Base-by-base conservation (phyloP, 768 basidiomycete genomes). In the Phylloporus sp. region DNA sequence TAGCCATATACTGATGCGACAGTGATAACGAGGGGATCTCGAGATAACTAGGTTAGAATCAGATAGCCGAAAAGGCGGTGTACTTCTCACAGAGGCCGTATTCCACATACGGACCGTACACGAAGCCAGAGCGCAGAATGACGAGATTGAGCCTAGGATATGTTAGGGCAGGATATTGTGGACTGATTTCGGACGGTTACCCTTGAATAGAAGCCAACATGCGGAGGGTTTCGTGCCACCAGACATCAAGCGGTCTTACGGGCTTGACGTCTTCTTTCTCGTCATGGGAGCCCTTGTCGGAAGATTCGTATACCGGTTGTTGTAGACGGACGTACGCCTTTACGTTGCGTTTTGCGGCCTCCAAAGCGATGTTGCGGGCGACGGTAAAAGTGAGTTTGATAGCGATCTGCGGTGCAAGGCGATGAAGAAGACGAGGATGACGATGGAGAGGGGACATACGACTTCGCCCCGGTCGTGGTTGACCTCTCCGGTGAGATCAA, bases 211-310 rank as follows among this genome's bases (percentile, higher is more conserved):
- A 79, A 18, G 82, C 86, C 50, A 92, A 63, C 62, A 78, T 78
- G 27, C 90, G 77, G 21, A 87, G 69, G 1, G 86, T 80, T 69
- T 92, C 90, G 55, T 93, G 90, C 87, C 89, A 92, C 90, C 90
- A 93, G 15, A 71, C 79, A 15, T 90, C 90, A 49, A 82, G 66
- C 6, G 80, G 76, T 36, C 81, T 83, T 17, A 71, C 66, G 10
- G 90, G 89, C 59, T 86, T 85, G 38, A 82, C 67, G 46, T 84
- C 81, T 37, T 86, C 83, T 61, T 81, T 84, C 70, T 91, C 90
- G 43, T 79, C 71, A 50, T 81, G 76, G 15, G 71, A 52, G 32
- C 75, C 76, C 64, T 87, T 90, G 50, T 78, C 79, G 8, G 79
- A 71, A 18, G 81, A 82, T 58, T 88, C 81, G 62, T 91, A 91